phyloP scores from a whole-genome alignment of 2,329 filamentous ascomycete genomes.

The Camptophora hylomeconis region DNA sequence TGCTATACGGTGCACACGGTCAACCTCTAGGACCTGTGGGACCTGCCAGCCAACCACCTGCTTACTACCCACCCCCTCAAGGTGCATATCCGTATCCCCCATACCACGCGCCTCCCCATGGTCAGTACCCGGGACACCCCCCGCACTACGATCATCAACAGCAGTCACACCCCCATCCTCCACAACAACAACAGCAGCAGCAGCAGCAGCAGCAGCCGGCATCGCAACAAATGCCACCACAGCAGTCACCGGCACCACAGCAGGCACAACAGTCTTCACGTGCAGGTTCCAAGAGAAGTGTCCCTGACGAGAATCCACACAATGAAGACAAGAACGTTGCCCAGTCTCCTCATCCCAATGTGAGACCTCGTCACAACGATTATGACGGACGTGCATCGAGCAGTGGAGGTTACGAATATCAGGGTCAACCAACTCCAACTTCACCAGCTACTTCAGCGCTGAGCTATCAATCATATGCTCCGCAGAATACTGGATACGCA shows the following conservation, averaged over 20 bases:
- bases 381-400: slow-evolving; percentile 28
- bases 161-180: slow-evolving; percentile 18
- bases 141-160: slow-evolving; percentile 3
- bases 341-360: slow-evolving; percentile 24
- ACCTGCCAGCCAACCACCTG: slow-evolving; percentile 18
- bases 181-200: slow-evolving; percentile 10
- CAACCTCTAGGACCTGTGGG: slow-evolving; percentile 32
- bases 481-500: slow-evolving; percentile 27
- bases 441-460: slow-evolving; percentile 31
- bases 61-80: slow-evolving; percentile 26
- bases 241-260: slow-evolving; percentile 24
- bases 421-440: slow-evolving; percentile 34
- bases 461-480: slow-evolving; percentile 28
- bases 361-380: slow-evolving; percentile 22
- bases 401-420: slow-evolving; percentile 29
- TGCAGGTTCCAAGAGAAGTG: slow-evolving; percentile 18
- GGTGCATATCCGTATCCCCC: slow-evolving; percentile 14
- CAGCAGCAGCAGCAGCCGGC: slow-evolving; percentile 11
- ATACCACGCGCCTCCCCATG: slow-evolving; percentile 9
- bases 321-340: slow-evolving; percentile 20
- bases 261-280: slow-evolving; percentile 35
- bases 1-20: slow-evolving; percentile 37
- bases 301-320: slow-evolving; percentile 18
- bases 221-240: too few species aligned
- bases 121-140: slow-evolving; percentile 2